Evolutionary conservation across 305 asterid species (phyloP).

Genomic region (Vinca major): DNA sequence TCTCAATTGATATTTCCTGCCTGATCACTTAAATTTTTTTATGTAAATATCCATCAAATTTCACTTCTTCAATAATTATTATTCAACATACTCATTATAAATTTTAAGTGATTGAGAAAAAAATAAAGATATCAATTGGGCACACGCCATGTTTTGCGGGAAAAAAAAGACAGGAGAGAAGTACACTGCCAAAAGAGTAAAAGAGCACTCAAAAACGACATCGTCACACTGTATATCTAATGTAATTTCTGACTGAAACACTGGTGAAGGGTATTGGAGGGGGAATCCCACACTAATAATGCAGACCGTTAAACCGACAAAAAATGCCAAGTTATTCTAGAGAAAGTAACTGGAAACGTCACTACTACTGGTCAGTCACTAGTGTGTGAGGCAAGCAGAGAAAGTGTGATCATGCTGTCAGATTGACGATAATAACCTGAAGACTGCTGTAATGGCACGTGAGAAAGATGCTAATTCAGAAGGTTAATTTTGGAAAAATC

Average conservation of each 20-base stretch:
- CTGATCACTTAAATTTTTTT: no score
- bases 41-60: no score
- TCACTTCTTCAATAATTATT: no score
- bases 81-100: no score
- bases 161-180: conserved; percentile 12
- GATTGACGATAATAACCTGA: conserved; percentile 19
- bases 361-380: conserved; percentile 21
- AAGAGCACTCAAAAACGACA: conserved; percentile 15
- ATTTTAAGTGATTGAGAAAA: no score
- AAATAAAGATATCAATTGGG: no score
- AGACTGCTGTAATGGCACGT: conserved; percentile 5
- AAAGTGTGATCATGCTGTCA: not conserved
- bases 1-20: no score
- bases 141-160: conserved; percentile 1
- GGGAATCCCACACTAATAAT: no score
- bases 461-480: not conserved
- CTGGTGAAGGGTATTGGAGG: no score
- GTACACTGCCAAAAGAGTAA: conserved; percentile 11
- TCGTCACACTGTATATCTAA: conserved; percentile 11
- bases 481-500: conserved; percentile 24
- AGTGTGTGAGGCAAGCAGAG: not conserved
- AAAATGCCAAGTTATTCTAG: not conserved
- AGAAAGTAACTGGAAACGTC: not conserved
- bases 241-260: no score
- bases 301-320: conserved; percentile 10